A percentile compares a stretch with the other conserved stretches of the same genome.
These are phyloP conservation scores for Trichoderma endophyticum DNA, from an alignment of 2,329 filamentous ascomycete genomes.

Conservation along the genomic window DNA sequence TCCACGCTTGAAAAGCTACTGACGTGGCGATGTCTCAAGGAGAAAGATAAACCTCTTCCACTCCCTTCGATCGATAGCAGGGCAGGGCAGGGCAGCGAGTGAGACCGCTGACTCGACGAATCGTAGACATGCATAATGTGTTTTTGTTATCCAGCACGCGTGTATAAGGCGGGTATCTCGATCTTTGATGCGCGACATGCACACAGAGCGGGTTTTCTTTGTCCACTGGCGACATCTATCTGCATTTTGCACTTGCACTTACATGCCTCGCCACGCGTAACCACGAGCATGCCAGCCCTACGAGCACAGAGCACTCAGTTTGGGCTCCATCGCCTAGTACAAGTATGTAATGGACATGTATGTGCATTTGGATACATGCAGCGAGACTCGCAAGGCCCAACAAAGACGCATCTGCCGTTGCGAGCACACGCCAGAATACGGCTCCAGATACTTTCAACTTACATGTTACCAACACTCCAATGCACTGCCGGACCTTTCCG, in stretches of 20 bases:
- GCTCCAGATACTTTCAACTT: not conserved
- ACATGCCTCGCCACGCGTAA: not conserved
- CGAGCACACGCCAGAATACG: constrained; percentile 2
- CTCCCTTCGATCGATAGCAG: not conserved
- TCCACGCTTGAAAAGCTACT: not conserved
- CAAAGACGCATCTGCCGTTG: not conserved
- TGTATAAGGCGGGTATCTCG: not conserved
- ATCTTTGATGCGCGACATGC: not conserved
- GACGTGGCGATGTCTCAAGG: not conserved
- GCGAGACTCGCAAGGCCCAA: not conserved
- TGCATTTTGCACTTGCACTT: not conserved
- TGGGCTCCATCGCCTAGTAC: not conserved
- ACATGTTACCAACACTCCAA: not conserved
- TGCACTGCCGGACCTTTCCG: not conserved
- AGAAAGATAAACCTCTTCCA: not conserved
- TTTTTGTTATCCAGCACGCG: not conserved
- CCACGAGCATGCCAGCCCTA: constrained; percentile 13
- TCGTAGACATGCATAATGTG: constrained; percentile 10
- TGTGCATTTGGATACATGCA: not conserved
- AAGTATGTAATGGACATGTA: not conserved
- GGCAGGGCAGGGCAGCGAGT: not conserved
- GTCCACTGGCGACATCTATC: not conserved
- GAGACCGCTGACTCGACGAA: not conserved
- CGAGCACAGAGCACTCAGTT: not conserved
- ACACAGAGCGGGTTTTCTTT: not conserved